Evolutionary conservation across 1,284 basidiomycete species (phyloP).

Genomic region (Mycena sp.): DNA sequence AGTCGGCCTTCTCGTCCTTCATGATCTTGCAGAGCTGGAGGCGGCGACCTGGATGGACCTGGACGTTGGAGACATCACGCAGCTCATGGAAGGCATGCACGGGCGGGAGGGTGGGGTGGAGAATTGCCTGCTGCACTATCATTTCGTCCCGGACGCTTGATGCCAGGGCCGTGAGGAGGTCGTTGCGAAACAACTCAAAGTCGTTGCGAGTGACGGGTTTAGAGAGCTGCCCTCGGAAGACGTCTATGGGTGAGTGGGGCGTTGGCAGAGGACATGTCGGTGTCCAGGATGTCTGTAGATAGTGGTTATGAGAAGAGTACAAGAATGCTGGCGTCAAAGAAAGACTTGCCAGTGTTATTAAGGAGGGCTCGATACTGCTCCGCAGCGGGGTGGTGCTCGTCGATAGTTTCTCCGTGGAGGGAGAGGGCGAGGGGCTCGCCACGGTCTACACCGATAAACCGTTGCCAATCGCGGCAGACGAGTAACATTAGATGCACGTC

Average conservation of each 20-base stretch:
- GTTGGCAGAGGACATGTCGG: not conserved
- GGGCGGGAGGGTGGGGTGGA: constrained; percentile 1
- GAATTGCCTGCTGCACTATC: constrained; percentile 2
- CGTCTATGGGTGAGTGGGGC: not conserved
- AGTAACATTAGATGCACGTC: not conserved
- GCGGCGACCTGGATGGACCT: not conserved
- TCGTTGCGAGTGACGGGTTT: not conserved
- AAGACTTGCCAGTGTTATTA: not conserved
- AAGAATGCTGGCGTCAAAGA: not conserved
- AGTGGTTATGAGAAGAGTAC: not conserved
- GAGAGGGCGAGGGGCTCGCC: constrained; percentile 8
- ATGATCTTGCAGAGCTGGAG: not conserved
- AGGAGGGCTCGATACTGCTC: not conserved
- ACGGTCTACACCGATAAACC: constrained; percentile 4
- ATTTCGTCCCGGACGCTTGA: not conserved
- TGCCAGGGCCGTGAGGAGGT: constrained; percentile 1
- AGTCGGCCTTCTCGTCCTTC: not conserved
- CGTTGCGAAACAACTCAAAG: not conserved
- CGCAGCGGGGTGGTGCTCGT: not conserved
- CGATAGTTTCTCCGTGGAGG: not conserved
- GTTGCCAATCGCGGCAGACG: constrained; percentile 13
- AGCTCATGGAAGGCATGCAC: constrained; percentile 1
- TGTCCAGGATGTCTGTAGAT: not conserved
- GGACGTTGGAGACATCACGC: no score
- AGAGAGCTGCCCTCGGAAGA: not conserved